Evolutionary conservation across 2,329 filamentous ascomycete species (phyloP).

Genomic region (Pezicula neosporulosa): DNA sequence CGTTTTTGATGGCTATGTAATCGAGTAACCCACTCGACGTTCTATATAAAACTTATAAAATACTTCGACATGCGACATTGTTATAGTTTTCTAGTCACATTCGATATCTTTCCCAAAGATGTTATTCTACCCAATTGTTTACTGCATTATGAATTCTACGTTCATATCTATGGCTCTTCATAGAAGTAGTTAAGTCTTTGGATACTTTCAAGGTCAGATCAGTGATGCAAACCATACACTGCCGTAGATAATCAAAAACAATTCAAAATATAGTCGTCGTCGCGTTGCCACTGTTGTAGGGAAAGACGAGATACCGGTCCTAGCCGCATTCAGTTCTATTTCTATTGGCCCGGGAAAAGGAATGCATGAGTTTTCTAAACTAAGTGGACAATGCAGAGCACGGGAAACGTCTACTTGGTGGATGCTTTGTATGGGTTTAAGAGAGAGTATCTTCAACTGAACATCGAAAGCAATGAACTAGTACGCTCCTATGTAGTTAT

Average conservation of each 20-base stretch:
- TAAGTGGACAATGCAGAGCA: background rate
- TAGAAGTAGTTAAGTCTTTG: background rate
- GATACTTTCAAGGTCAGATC: background rate
- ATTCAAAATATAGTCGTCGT: background rate
- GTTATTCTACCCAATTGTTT: background rate
- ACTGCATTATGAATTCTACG: background rate
- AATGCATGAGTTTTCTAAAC: background rate
- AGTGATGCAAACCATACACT: background rate
- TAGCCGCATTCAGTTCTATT: background rate
- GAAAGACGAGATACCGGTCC: background rate
- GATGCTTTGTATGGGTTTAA: background rate
- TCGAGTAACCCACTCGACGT: too few relatives aligned
- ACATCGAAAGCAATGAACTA: too few relatives aligned
- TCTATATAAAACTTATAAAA: too few relatives aligned
- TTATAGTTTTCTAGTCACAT: background rate
- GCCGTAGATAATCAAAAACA: background rate
- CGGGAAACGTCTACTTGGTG: background rate
- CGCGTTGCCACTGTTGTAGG: background rate
- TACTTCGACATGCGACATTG: too few relatives aligned
- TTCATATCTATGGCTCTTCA: background rate
- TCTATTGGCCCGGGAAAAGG: background rate
- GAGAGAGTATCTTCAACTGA: too few relatives aligned
- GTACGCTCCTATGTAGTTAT: too few relatives aligned
- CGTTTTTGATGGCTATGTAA: too few relatives aligned
- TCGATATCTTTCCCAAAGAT: background rate